phyloP scores from a whole-genome alignment of 768 basidiomycete genomes.

The Collybia sp. region DNA sequence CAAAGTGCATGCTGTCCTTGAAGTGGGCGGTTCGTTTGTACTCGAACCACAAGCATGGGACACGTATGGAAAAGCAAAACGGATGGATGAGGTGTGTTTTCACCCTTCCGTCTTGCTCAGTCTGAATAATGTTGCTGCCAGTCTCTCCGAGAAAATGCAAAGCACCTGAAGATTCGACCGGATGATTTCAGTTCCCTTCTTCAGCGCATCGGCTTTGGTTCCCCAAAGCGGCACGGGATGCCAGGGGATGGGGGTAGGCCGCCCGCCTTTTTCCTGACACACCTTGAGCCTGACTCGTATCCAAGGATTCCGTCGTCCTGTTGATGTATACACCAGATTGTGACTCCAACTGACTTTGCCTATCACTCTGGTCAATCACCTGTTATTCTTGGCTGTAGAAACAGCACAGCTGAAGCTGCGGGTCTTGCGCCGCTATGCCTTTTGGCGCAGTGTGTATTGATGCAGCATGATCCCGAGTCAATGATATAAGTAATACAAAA shows the following conservation, averaged over 20 bases:
- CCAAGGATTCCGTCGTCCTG: slow-evolving; percentile 57
- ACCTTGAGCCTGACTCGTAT: slow-evolving; percentile 3
- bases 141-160: slow-evolving; percentile 58
- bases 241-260: slow-evolving; percentile 62
- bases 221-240: slow-evolving; percentile 41
- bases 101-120: neutral
- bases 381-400: no score
- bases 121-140: slow-evolving; percentile 12
- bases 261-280: neutral
- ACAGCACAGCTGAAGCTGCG: neutral
- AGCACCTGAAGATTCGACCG: slow-evolving; percentile 53
- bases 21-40: slow-evolving; percentile 62
- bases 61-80: slow-evolving; percentile 73
- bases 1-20: slow-evolving; percentile 51
- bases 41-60: slow-evolving; percentile 87
- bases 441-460: no score
- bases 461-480: no score
- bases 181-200: slow-evolving; percentile 56
- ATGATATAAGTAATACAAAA: no score
- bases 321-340: slow-evolving; percentile 59
- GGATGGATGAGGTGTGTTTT: slow-evolving; percentile 51
- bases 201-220: slow-evolving; percentile 56
- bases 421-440: neutral
- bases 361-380: slow-evolving; percentile 3
- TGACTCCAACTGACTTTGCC: slow-evolving; percentile 1